phyloP scores from a whole-genome alignment of 306 rosid genomes.

The Senna siamea region DNA sequence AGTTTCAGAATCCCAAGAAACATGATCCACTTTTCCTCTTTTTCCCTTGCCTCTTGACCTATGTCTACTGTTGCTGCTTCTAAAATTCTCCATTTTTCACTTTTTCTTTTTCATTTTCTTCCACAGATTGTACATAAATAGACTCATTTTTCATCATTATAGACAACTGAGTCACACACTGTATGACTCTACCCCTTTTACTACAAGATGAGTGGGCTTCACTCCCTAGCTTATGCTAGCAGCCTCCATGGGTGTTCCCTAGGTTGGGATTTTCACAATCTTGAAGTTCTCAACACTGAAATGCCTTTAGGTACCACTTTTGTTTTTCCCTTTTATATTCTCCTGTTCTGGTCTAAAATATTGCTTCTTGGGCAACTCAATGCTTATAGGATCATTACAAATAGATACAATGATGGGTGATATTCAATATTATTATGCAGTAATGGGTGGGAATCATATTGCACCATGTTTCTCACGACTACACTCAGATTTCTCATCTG shows the following conservation, averaged over 20 bases:
- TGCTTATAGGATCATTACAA: not conserved
- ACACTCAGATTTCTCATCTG: slow-evolving; percentile 72
- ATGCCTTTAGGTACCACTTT: slow-evolving; percentile 64
- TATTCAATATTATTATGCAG: slow-evolving; percentile 39
- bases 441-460: slow-evolving; percentile 51
- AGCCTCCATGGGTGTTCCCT: slow-evolving; percentile 64
- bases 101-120: slow-evolving; percentile 32
- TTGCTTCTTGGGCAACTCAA: slow-evolving; percentile 8
- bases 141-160: slow-evolving; percentile 46
- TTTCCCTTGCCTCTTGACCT: slow-evolving; percentile 71
- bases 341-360: slow-evolving; percentile 1
- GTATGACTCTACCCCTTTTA: not conserved
- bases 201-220: slow-evolving; percentile 62
- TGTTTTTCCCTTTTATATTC: slow-evolving; percentile 34
- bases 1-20: slow-evolving; percentile 88
- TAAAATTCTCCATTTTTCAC: slow-evolving; percentile 13
- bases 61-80: slow-evolving; percentile 28
- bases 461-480: slow-evolving; percentile 51
- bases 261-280: slow-evolving; percentile 68
- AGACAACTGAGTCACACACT: too few species aligned
- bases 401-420: slow-evolving; percentile 36
- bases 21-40: slow-evolving; percentile 46
- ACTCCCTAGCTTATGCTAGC: slow-evolving; percentile 57
- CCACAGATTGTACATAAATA: slow-evolving; percentile 57
- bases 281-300: slow-evolving; percentile 69